Evolutionary conservation across 1,139 yeast genomes (phyloP).

Genomic region (Citeromyces siamensis): DNA sequence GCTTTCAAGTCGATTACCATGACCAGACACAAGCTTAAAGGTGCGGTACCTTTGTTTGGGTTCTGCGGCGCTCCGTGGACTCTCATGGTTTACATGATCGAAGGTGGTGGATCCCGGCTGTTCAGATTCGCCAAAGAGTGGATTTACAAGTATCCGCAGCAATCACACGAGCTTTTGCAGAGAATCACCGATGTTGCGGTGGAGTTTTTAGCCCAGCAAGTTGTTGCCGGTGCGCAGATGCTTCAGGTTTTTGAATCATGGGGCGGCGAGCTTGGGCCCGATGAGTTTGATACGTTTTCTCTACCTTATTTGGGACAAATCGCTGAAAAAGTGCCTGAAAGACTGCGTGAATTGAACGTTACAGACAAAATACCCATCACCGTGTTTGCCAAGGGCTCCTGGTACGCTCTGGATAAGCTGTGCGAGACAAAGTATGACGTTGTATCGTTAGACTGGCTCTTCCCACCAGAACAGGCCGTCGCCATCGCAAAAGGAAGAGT

Average conservation of each 20-base stretch:
- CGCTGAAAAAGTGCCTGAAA: conserved; percentile 50
- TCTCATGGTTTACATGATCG: conserved; percentile 89
- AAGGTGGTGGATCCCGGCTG: conserved; percentile 92
- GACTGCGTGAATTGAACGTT: conserved; percentile 62
- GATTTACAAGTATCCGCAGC: conserved; percentile 71
- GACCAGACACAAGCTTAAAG: conserved; percentile 72
- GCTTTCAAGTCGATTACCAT: conserved; percentile 85
- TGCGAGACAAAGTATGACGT: conserved; percentile 79
- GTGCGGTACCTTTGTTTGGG: conserved; percentile 89
- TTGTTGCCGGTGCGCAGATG: conserved; percentile 96
- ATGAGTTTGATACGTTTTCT: conserved; percentile 77
- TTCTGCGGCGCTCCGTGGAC: conserved; percentile 99
- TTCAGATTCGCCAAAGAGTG: conserved; percentile 88
- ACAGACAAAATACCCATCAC: conserved; percentile 72
- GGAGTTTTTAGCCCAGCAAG: conserved; percentile 90
- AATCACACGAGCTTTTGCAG: conserved; percentile 59
- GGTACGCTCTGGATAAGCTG: conserved; percentile 88
- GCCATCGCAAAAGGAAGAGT: conserved; percentile 68
- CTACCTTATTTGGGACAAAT: conserved; percentile 81
- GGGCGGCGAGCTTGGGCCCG: conserved; percentile 95
- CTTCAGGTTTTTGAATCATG: conserved; percentile 93
- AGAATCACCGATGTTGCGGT: conserved; percentile 81
- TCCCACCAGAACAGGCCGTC: conserved; percentile 79
- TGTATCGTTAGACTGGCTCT: conserved; percentile 88
- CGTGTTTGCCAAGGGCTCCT: conserved; percentile 91